phyloP scores from a whole-genome alignment of 75 land plant species.

The Selaginella moellendorffii region DNA sequence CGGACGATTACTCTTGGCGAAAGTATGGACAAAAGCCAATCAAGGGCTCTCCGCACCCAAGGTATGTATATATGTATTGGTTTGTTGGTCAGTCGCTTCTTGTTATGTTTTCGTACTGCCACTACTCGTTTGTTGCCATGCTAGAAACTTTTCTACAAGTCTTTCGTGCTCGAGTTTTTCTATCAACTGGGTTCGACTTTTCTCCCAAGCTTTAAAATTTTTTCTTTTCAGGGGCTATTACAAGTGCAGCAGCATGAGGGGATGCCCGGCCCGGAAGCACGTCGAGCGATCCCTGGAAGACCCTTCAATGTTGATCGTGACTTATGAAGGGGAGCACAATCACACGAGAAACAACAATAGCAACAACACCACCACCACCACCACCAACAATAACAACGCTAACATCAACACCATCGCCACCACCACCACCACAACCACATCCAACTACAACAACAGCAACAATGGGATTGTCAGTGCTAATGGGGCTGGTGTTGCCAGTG shows the following conservation, averaged over 20 bases:
- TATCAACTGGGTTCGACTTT: not conserved
- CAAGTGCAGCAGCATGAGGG: conserved; percentile 81
- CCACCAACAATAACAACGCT: too few relatives aligned
- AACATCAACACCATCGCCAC: too few relatives aligned
- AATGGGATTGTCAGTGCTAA: not conserved
- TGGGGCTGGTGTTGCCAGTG: not conserved
- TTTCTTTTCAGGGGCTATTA: conserved; percentile 57
- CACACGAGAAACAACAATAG: conserved; percentile 25
- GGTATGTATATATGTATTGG: conserved; percentile 2
- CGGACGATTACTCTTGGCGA: conserved; percentile 8
- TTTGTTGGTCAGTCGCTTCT: too few relatives aligned
- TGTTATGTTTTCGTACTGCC: too few relatives aligned
- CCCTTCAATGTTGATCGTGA: conserved; percentile 65
- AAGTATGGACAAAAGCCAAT: conserved; percentile 7
- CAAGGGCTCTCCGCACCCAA: conserved; percentile 4
- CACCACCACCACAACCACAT: too few relatives aligned
- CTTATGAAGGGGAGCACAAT: conserved; percentile 79
- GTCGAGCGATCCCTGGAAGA: conserved; percentile 71
- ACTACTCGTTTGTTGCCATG: not conserved
- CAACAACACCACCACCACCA: too few relatives aligned
- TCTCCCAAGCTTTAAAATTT: not conserved
- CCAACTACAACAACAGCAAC: not conserved
- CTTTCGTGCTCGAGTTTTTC: not conserved
- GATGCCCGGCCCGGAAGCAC: conserved; percentile 84
- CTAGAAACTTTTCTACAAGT: not conserved